Evolutionary conservation across 352 stramenopile species (phyloP), one percentile per base, ranked within the genome.

Genomic region (Detonula confervacea): DNA sequence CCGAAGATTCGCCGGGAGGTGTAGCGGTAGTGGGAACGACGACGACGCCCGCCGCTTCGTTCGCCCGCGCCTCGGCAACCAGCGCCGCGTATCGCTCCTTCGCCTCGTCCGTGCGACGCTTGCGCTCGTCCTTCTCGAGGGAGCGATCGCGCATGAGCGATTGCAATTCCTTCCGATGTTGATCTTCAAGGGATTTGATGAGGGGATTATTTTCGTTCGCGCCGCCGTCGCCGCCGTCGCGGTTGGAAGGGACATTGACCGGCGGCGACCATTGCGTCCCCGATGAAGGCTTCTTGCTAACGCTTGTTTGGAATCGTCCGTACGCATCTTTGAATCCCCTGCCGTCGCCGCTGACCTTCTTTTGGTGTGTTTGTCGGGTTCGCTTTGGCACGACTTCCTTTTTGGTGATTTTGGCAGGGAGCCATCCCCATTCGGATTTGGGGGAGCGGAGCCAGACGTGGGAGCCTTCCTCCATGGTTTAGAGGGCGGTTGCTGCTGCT

Each of bases 401-500:
- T 18, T 66, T 62, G 52, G 87, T 83, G 46, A 93, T 87, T 49
- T 67, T 79, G n/a, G 87, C 89, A 12, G 89, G 89, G 30, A 94
- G 77, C 89, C 89, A 94, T 39, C 89, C 89, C 89, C 89, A 94
- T 54, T 92, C 81, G 6, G 80, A 90, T 44, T 86, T 81, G 18
- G 87, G 77, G 33, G 80, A 84, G 37, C 89, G 87, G 18, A 94
- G 75, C 89, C 89, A 94, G 27, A 94, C 89, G 59, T 89, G 79
- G 16, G 86, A 74, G 67, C 88, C 88, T 14, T 93, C 65, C 61
- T 94, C 89, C 89, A 94, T 93, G 42, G n/a, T 77, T 69, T n/a
- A n/a, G n/a, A n/a, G n/a, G n/a, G n/a, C n/a, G n/a, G n/a, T n/a
- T n/a, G n/a, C n/a, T n/a, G n/a, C n/a, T n/a, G n/a, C n/a, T n/a